A percentile compares a stretch with the other conserved stretches of the same genome.
phyloP scores from a whole-genome alignment of 495 filamentous ascomycete genomes.

The Penicillium verhagenii region DNA sequence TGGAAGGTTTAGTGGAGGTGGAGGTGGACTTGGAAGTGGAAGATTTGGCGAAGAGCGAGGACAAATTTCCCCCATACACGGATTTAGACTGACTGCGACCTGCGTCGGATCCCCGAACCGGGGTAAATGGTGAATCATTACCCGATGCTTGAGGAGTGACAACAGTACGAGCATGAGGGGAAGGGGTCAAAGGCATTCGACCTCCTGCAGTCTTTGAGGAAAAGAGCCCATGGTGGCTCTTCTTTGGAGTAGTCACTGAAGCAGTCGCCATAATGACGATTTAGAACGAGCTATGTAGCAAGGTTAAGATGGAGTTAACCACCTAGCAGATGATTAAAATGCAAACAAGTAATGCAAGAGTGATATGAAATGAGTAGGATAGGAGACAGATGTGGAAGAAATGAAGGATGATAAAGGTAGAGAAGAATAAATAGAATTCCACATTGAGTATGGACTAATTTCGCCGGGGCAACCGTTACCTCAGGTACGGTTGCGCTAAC shows the following conservation, averaged over 20 bases:
- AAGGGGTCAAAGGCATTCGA: slow-evolving; percentile 91
- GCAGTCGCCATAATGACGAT: slow-evolving; percentile 74
- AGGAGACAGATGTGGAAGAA: slow-evolving; percentile 22
- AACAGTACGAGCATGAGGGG: slow-evolving; percentile 62
- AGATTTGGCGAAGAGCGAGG: slow-evolving; percentile 71
- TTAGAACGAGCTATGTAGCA: slow-evolving; percentile 9
- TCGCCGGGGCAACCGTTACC: slow-evolving; percentile 45
- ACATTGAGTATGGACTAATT: slow-evolving; percentile 26
- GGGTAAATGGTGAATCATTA: slow-evolving; percentile 62
- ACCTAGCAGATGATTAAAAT: slow-evolving; percentile 17
- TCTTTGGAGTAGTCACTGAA: slow-evolving; percentile 86
- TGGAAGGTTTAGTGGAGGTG: slow-evolving; percentile 17
- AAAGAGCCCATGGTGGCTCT: slow-evolving; percentile 91
- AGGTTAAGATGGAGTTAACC: slow-evolving; percentile 10
- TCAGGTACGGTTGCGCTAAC: slow-evolving; percentile 35
- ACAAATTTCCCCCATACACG: slow-evolving; percentile 70
- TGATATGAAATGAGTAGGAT: slow-evolving; percentile 32
- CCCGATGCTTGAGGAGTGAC: slow-evolving; percentile 49
- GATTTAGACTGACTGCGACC: slow-evolving; percentile 58
- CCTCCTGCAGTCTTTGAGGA: slow-evolving; percentile 89
- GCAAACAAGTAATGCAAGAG: slow-evolving; percentile 23
- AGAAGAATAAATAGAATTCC: slow-evolving; percentile 44
- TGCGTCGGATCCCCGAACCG: slow-evolving; percentile 61
- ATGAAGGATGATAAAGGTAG: slow-evolving; percentile 13
- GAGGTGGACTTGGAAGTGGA: slow-evolving; percentile 30